A percentile compares a stretch with the other conserved stretches of the same genome.
These are phyloP conservation scores for Hemisphaericaspora xylofermentans DNA, from an alignment of 1,139 yeast genomes.

Conservation along the genomic window DNA sequence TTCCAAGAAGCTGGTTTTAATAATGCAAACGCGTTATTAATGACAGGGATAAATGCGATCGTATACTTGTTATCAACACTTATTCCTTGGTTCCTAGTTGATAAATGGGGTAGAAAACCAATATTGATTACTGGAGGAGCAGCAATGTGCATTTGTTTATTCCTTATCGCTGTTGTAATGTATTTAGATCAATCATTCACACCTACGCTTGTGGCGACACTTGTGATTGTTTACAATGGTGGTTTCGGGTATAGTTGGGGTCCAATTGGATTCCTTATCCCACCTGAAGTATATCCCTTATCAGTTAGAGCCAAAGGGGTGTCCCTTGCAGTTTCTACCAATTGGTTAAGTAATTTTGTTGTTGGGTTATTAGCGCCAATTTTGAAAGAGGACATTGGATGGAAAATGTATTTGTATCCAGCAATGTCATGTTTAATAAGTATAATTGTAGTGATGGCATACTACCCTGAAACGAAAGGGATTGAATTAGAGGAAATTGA, in stretches of 20 bases:
- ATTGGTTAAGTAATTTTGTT: conserved; percentile 54
- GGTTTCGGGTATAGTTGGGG: conserved; percentile 60
- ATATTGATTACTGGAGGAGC: conserved; percentile 50
- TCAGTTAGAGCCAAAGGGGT: conserved; percentile 57
- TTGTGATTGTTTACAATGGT: conserved; percentile 52
- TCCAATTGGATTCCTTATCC: conserved; percentile 54
- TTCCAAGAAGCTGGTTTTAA: conserved; percentile 54
- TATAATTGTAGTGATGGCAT: conserved; percentile 53
- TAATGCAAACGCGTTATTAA: conserved; percentile 47
- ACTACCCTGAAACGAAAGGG: conserved; percentile 91
- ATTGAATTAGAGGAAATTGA: conserved; percentile 89
- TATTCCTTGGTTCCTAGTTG: conserved; percentile 57
- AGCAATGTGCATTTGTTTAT: conserved; percentile 46
- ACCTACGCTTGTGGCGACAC: conserved; percentile 45
- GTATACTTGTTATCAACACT: conserved; percentile 49
- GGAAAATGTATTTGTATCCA: conserved; percentile 52
- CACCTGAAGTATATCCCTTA: conserved; percentile 54
- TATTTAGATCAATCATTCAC: conserved; percentile 37
- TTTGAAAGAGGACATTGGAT: conserved; percentile 44
- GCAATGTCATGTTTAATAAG: conserved; percentile 48
- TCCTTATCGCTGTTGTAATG: conserved; percentile 42
- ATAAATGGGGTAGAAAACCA: conserved; percentile 54
- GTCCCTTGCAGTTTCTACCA: conserved; percentile 52
- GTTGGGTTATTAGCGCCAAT: conserved; percentile 58
- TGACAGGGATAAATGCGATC: conserved; percentile 54